Conservation (phyloP, 495 filamentous ascomycete species). For the Cryomyces minteri region DNA sequence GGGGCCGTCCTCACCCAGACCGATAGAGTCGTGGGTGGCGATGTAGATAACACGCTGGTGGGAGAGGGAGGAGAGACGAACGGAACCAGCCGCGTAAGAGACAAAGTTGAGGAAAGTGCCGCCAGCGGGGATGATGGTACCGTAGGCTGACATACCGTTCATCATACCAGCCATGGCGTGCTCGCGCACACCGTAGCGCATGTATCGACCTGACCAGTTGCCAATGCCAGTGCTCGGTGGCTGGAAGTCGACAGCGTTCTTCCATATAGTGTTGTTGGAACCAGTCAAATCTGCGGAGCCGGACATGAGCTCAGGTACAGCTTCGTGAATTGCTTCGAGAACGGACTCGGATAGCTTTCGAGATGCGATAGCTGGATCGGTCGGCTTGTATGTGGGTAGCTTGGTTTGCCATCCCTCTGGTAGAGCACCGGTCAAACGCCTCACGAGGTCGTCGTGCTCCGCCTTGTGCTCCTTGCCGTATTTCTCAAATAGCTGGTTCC, state of each 20-base stretch:
- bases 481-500: slow-evolving; percentile 82
- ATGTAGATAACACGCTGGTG: slow-evolving; percentile 88
- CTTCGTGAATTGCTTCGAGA: slow-evolving; percentile 69
- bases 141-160: slow-evolving; percentile 94
- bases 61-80: slow-evolving; percentile 83
- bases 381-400: slow-evolving; percentile 80
- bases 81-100: slow-evolving; percentile 89
- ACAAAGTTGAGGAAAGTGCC: slow-evolving; percentile 99
- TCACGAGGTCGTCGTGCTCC: slow-evolving; percentile 60
- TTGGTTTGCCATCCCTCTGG: slow-evolving; percentile 94
- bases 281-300: slow-evolving; percentile 96
- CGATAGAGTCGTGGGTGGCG: slow-evolving; percentile 98
- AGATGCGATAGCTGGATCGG: slow-evolving; percentile 70
- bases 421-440: slow-evolving; percentile 67
- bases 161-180: slow-evolving; percentile 96
- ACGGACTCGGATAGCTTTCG: slow-evolving; percentile 92
- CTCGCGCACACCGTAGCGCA: slow-evolving; percentile 95
- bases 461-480: slow-evolving; percentile 60
- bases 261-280: slow-evolving; percentile 97
- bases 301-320: slow-evolving; percentile 78
- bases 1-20: slow-evolving; percentile 95
- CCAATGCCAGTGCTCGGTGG: slow-evolving; percentile 70
- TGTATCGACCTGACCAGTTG: slow-evolving; percentile 77
- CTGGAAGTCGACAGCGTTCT: slow-evolving; percentile 95
- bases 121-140: slow-evolving; percentile 79